phyloP scores from a whole-genome alignment of 148 eudicot genomes.

The Camellia granthamiana region DNA sequence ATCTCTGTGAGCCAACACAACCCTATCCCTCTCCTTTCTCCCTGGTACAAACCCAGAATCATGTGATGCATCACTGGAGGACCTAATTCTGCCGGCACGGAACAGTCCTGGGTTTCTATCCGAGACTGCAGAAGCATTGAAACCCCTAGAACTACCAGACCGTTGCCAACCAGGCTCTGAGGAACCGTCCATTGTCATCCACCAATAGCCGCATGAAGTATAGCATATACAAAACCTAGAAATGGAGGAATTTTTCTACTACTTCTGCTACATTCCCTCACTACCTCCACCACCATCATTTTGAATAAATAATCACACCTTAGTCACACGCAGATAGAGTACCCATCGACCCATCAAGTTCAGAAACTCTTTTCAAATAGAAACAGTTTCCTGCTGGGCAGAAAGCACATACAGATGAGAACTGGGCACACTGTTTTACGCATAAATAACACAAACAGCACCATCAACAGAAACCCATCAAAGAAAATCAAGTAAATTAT shows the following conservation, averaged over 20 bases:
- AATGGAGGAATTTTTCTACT: slow-evolving; percentile 17
- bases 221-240: slow-evolving; percentile 16
- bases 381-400: slow-evolving; percentile 16
- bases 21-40: slow-evolving; percentile 34
- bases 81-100: slow-evolving; percentile 38
- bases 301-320: slow-evolving; percentile 21
- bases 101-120: slow-evolving; percentile 49
- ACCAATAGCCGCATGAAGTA: slow-evolving; percentile 24
- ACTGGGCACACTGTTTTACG: background rate
- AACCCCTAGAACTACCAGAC: slow-evolving; percentile 58
- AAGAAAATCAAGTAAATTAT: background rate
- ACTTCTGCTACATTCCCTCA: slow-evolving; percentile 11
- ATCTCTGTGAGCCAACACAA: slow-evolving; percentile 35
- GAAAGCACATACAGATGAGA: slow-evolving; percentile 10
- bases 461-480: slow-evolving; percentile 6
- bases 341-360: slow-evolving; percentile 7
- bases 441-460: background rate
- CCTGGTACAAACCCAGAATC: slow-evolving; percentile 42
- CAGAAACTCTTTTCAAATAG: slow-evolving; percentile 5
- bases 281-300: slow-evolving; percentile 18
- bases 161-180: slow-evolving; percentile 64
- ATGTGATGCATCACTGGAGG: slow-evolving; percentile 50
- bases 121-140: slow-evolving; percentile 49
- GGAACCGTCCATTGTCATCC: slow-evolving; percentile 70
- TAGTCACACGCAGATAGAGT: background rate